Conservation (phyloP, 768 basidiomycete genomes). For the Boletellus sp. region DNA sequence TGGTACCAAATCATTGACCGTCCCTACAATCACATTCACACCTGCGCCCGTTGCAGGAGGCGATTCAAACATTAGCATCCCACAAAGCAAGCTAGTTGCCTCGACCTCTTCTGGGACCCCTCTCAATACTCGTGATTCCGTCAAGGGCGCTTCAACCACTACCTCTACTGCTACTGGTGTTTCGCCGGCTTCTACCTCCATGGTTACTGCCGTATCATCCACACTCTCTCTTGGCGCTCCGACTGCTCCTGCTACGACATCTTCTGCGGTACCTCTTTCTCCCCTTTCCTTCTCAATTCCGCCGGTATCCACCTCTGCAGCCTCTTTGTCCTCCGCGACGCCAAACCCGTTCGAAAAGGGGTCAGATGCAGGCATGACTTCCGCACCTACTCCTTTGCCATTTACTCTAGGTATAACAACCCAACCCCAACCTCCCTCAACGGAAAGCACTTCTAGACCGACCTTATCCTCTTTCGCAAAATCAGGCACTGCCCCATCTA, state of each 20-base stretch:
- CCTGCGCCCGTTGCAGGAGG: slow-evolving; percentile 18
- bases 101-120: slow-evolving; percentile 13
- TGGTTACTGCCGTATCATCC: slow-evolving; percentile 18
- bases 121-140: slow-evolving; percentile 6
- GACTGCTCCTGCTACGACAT: slow-evolving; percentile 7
- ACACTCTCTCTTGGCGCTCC: slow-evolving; percentile 7
- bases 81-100: slow-evolving; percentile 13
- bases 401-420: slow-evolving; percentile 4
- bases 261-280: slow-evolving; percentile 10
- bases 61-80: slow-evolving; percentile 1
- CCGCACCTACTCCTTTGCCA: slow-evolving; percentile 5
- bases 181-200: slow-evolving; percentile 27
- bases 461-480: slow-evolving; percentile 13
- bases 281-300: slow-evolving; percentile 18
- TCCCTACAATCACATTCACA: slow-evolving; percentile 29
- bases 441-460: slow-evolving; percentile 11
- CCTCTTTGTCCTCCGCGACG: slow-evolving; percentile 8
- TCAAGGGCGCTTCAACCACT: slow-evolving; percentile 2
- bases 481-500: slow-evolving; percentile 19
- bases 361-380: slow-evolving; percentile 2
- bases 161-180: slow-evolving; percentile 13
- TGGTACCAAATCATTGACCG: slow-evolving; percentile 14
- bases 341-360: slow-evolving; percentile 35
- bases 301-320: slow-evolving; percentile 1
- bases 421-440: slow-evolving; percentile 9